Base-by-base conservation (phyloP, 495 filamentous ascomycete genomes). In the Talaromyces adpressus region DNA sequence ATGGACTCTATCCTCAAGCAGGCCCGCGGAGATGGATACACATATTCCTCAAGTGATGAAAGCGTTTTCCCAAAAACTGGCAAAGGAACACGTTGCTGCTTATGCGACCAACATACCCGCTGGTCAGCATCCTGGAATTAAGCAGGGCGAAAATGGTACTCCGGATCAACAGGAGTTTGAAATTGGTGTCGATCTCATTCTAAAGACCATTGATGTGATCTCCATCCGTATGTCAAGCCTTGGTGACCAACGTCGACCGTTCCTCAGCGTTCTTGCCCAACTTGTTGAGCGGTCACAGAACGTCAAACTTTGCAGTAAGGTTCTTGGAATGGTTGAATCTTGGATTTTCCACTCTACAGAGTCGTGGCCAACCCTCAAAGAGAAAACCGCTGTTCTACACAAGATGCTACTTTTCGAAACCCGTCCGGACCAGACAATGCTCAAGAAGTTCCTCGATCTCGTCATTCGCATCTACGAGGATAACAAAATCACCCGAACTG, bases 401-500 rank as follows among this genome's bases (percentile, higher is more conserved):
- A 99, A 99, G 75, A 99, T 99, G 95, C 77, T 97, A 45, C 85
- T 92, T 0, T 98, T 99, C 64, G 95, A 99, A 71, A 84, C 89
- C 57, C 84, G 93, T 23, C 72, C 82, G 11, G 93, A 97, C 72
- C 85, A 85, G 32, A 89, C 89, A 0, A 87, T 98, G 77, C 77
- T 97, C 45, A 91, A 86, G 67, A 91, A 91, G 70, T 99, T 97
- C 80, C 82, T 99, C 45, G 89, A 99, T 57, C 84, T 99, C 45
- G 93, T 99, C 20, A 96, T 98, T 65, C 86, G 92, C 47, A 96
- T 99, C 41, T 99, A 99, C 68, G 95, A 99, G 66, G 93, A 97
- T 68, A 89, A 90, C 0, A 95, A 93, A 75, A 93, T 99, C 67
- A 91, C 91, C 1, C 84, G 93, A 56, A 96, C 95, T 0, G 95